Evolutionary conservation across 495 filamentous ascomycete genomes (phyloP).

Genomic region (Trichoderma parareesei): DNA sequence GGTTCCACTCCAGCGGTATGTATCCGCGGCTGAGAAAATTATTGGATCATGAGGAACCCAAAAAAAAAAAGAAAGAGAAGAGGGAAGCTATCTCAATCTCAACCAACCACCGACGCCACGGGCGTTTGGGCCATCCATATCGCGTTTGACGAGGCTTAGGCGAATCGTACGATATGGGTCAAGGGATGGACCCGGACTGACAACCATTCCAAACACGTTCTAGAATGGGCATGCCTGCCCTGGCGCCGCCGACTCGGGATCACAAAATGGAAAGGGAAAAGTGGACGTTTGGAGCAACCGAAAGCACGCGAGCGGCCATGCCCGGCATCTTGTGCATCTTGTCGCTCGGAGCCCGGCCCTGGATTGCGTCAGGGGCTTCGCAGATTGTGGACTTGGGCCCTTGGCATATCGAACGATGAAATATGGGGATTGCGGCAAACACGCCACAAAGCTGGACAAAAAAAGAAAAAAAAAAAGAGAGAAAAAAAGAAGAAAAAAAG

Average conservation of each 20-base stretch:
- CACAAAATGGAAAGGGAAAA: neutral
- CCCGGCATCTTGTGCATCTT: neutral
- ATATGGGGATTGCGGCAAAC: neutral
- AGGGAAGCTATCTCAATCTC: neutral
- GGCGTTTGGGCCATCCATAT: neutral
- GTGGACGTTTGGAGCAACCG: neutral
- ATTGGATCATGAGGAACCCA: neutral
- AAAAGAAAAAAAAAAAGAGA: neutral
- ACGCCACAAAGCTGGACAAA: neutral
- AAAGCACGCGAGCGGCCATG: conserved; percentile 1
- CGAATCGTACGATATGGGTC: neutral
- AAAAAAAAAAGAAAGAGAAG: neutral
- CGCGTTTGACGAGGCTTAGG: neutral
- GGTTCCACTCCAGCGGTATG: neutral
- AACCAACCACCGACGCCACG: neutral
- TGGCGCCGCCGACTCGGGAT: neutral
- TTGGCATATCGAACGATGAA: conserved; percentile 2
- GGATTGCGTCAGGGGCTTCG: neutral
- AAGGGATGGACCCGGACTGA: neutral
- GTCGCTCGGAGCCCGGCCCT: neutral
- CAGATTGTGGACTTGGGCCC: neutral
- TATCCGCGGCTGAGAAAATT: neutral
- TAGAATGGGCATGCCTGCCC: neutral
- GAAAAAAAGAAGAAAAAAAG: neutral
- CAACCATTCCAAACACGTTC: neutral